These are phyloP conservation scores for Crithidia fasciculata DNA, from an alignment of 208 protist genomes.

Conservation along the genomic window DNA sequence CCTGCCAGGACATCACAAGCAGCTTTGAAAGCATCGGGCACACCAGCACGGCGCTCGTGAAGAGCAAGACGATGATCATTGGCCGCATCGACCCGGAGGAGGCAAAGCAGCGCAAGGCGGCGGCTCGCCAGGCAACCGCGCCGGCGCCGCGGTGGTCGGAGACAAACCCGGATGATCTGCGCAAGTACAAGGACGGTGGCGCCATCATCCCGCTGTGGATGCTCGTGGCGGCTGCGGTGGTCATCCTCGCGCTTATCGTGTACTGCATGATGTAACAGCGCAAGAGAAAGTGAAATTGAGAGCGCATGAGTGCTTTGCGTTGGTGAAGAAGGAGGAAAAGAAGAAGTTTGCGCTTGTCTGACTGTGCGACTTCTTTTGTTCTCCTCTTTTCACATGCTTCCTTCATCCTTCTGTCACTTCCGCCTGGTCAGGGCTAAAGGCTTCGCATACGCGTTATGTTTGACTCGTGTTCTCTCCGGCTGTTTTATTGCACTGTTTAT, in stretches of 20 bases:
- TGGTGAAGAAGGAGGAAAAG: neutral
- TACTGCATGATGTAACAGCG: conserved; percentile 33
- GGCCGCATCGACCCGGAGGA: conserved; percentile 61
- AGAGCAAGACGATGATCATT: conserved; percentile 77
- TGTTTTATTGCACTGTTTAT: too few relatives aligned
- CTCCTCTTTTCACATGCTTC: too few relatives aligned
- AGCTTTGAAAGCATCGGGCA: conserved; percentile 88
- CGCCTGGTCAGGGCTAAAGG: too few relatives aligned
- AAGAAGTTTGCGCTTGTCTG: neutral
- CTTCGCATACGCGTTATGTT: too few relatives aligned
- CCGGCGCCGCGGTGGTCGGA: conserved; percentile 60
- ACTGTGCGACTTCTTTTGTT: too few relatives aligned
- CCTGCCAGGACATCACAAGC: conserved; percentile 79
- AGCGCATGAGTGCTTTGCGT: too few relatives aligned
- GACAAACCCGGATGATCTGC: conserved; percentile 54
- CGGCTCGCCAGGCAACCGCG: conserved; percentile 4
- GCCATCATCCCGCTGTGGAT: conserved; percentile 58
- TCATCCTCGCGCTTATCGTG: conserved; percentile 38
- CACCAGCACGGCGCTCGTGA: conserved; percentile 61
- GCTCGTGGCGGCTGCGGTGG: conserved; percentile 37
- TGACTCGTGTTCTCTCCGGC: too few relatives aligned
- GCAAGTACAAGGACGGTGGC: conserved; percentile 62
- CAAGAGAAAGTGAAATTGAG: neutral
- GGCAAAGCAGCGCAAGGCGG: conserved; percentile 33
- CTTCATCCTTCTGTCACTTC: too few relatives aligned